These are phyloP conservation scores for Mortierella sp. DNA, from an alignment of 371 early-diverging fungal genomes.

Conservation along the genomic window DNA sequence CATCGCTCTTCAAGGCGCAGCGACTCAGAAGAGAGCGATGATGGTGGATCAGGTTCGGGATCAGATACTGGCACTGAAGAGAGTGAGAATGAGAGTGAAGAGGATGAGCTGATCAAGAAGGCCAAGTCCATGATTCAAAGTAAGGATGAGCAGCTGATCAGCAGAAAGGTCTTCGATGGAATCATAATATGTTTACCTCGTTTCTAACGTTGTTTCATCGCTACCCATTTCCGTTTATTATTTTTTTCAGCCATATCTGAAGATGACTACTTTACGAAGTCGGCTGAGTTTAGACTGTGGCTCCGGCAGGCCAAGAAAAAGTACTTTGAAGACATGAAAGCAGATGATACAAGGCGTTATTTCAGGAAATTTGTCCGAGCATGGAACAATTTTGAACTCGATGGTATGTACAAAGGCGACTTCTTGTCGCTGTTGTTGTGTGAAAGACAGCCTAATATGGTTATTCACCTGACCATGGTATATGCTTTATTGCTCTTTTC, in stretches of 20 bases:
- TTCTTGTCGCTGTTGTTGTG: neutral
- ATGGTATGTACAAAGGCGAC: constrained; percentile 55
- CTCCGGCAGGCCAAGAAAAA: constrained; percentile 75
- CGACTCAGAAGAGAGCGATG: constrained; percentile 5
- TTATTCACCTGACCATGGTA: too few relatives aligned
- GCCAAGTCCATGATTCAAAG: constrained; percentile 52
- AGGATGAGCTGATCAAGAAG: constrained; percentile 44
- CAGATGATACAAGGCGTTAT: constrained; percentile 74
- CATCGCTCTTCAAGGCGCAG: constrained; percentile 20
- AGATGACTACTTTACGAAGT: constrained; percentile 82
- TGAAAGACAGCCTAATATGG: too few relatives aligned
- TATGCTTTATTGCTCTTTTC: too few relatives aligned
- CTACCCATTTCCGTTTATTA: neutral
- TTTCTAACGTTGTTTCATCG: neutral
- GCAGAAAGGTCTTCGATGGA: too few relatives aligned
- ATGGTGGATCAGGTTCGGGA: constrained; percentile 11
- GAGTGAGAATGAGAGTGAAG: constrained; percentile 28
- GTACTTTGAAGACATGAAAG: constrained; percentile 79
- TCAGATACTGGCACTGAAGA: constrained; percentile 11
- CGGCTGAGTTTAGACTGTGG: constrained; percentile 87
- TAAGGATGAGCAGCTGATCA: constrained; percentile 11
- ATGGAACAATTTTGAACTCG: constrained; percentile 78
- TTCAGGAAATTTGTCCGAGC: constrained; percentile 83
- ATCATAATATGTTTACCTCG: neutral
- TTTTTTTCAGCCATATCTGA: constrained; percentile 43